A percentile compares a stretch with the other conserved stretches of the same genome.
phyloP scores from a whole-genome alignment of 805 yeast species.

The Monosporozyma yasuniensis region DNA sequence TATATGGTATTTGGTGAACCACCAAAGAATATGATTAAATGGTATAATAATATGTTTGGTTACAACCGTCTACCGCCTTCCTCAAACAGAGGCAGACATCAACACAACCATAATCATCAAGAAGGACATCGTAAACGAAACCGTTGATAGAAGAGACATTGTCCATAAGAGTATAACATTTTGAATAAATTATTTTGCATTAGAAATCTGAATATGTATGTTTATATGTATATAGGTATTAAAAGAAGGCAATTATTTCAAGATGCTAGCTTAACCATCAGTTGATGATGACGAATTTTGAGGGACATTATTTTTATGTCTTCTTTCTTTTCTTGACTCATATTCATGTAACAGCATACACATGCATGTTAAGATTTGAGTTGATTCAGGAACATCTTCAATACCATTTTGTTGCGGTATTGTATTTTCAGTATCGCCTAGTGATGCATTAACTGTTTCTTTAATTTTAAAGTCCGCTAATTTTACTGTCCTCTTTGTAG shows the following conservation, averaged over 20 bases:
- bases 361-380: conserved; percentile 28
- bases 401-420: conserved; percentile 7
- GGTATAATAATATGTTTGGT: conserved; percentile 34
- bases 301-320: conserved; percentile 7
- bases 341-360: conserved; percentile 27
- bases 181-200: not conserved
- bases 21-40: conserved; percentile 42
- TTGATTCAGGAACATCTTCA: conserved; percentile 20
- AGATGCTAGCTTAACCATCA: not conserved
- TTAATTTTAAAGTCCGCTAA: conserved; percentile 20
- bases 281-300: not conserved
- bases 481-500: conserved; percentile 20
- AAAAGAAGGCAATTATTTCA: not conserved
- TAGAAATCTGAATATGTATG: not conserved
- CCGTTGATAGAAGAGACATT: conserved; percentile 6
- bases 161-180: not conserved
- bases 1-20: conserved; percentile 42
- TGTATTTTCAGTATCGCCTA: too few species aligned
- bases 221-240: not conserved
- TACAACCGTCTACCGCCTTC: conserved; percentile 16
- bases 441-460: conserved; percentile 12
- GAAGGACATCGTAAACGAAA: conserved; percentile 14
- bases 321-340: conserved; percentile 27
- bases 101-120: conserved; percentile 7
- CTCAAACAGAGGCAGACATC: conserved; percentile 5